phyloP scores from a whole-genome alignment of 2,329 filamentous ascomycete species.

The Huntiella abstrusa region DNA sequence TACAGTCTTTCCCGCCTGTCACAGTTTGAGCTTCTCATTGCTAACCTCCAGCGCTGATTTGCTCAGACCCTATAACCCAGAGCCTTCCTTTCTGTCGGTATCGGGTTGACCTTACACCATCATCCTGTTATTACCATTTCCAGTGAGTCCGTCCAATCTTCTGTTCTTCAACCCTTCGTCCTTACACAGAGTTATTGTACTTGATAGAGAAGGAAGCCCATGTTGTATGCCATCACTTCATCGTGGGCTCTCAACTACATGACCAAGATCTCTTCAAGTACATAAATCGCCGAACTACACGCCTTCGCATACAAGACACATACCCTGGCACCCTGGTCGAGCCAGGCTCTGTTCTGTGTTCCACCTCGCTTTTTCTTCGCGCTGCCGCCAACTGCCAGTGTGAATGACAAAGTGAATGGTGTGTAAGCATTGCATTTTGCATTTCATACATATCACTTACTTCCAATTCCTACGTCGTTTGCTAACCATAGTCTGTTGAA shows the following conservation, averaged over 20 bases:
- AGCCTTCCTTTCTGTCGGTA: no score
- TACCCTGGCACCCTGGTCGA: constrained; percentile 3
- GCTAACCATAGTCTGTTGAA: not conserved
- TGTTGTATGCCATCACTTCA: no score
- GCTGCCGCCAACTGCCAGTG: not conserved
- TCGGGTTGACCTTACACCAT: no score
- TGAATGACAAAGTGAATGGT: not conserved
- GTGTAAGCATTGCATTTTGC: not conserved
- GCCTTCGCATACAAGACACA: not conserved
- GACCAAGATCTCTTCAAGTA: no score
- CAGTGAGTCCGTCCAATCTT: no score
- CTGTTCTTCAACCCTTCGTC: no score
- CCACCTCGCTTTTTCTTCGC: constrained; percentile 4
- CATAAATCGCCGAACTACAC: constrained; percentile 1
- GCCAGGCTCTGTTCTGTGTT: constrained; percentile 1
- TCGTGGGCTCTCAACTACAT: no score
- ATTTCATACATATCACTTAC: not conserved
- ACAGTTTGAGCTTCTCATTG: not conserved
- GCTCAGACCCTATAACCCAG: no score
- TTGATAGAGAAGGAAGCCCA: no score
- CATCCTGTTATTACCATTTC: no score
- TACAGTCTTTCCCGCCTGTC: not conserved
- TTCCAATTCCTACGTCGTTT: not conserved
- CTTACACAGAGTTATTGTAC: no score
- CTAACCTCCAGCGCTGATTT: not conserved